Conservation (phyloP, 2,329 filamentous ascomycete genomes). For the Fusarium redolens region DNA sequence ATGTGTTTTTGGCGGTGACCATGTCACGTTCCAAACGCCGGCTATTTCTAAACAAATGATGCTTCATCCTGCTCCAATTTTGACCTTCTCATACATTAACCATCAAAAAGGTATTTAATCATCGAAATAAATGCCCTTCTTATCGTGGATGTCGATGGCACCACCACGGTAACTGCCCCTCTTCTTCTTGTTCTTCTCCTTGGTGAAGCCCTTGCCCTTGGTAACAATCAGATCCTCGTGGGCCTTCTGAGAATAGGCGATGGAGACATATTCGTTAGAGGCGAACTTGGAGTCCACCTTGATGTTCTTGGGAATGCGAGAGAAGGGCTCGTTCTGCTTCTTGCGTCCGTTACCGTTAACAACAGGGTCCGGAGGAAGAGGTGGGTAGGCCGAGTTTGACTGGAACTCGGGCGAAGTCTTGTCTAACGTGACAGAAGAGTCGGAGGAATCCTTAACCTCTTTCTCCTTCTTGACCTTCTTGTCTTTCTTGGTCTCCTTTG, state of each 20-base stretch:
- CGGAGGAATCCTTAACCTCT: conserved; percentile 50
- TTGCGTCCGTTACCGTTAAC: conserved; percentile 51
- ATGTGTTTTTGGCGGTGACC: conserved; percentile 32
- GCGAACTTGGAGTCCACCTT: conserved; percentile 75
- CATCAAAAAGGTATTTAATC: conserved; percentile 64
- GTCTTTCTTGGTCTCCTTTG: conserved; percentile 42
- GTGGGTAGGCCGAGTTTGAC: conserved; percentile 55
- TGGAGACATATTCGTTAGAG: conserved; percentile 84
- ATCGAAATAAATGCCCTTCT: conserved; percentile 94
- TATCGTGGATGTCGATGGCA: conserved; percentile 81
- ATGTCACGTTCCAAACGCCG: conserved; percentile 41
- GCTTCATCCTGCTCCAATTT: conserved; percentile 9
- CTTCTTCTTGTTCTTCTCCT: conserved; percentile 99
- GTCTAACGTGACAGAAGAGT: conserved; percentile 63
- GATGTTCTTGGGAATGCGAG: conserved; percentile 77
- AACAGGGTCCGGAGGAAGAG: conserved; percentile 64
- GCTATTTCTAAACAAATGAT: conserved; percentile 39
- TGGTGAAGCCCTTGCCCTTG: conserved; percentile 96
- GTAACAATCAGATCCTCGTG: conserved; percentile 90
- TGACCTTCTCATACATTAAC: neutral
- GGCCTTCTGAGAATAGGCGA: conserved; percentile 90
- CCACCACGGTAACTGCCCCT: conserved; percentile 91
- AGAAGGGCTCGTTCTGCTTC: conserved; percentile 77
- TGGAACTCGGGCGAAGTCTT: conserved; percentile 57
- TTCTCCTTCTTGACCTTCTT: conserved; percentile 34